Evolutionary conservation across 495 filamentous ascomycete genomes (phyloP).

Genomic region (Xanthoparmelia taractica): DNA sequence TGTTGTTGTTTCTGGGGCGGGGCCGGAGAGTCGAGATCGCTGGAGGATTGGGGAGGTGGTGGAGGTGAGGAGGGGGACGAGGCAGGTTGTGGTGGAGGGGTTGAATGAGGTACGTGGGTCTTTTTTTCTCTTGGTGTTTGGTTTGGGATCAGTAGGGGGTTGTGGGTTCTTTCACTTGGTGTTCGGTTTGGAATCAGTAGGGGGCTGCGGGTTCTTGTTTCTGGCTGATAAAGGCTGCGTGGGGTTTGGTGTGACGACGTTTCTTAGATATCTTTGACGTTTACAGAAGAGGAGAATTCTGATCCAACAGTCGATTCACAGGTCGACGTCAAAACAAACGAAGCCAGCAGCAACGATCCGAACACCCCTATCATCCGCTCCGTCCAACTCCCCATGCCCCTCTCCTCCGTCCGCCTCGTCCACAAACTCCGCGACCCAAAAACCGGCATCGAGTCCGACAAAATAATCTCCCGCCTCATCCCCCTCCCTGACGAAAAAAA

Average conservation of each 20-base stretch:
- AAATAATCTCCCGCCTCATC: conserved; percentile 57
- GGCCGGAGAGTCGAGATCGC: conserved; percentile 58
- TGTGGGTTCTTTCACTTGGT: not conserved
- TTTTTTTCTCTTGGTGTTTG: not conserved
- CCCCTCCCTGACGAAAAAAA: conserved; percentile 32
- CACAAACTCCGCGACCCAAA: conserved; percentile 57
- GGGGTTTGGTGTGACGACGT: not conserved
- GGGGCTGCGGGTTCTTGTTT: not conserved
- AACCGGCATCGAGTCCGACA: conserved; percentile 57
- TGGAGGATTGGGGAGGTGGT: conserved; percentile 68
- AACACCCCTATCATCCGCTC: conserved; percentile 43
- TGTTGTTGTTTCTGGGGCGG: conserved; percentile 18
- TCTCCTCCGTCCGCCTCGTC: conserved; percentile 72
- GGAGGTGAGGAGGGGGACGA: conserved; percentile 47
- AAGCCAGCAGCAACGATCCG: too few relatives aligned
- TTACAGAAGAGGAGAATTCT: not conserved
- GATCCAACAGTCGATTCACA: conserved; percentile 23
- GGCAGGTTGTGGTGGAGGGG: conserved; percentile 54
- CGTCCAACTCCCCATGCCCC: conserved; percentile 47
- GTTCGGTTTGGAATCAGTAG: not conserved
- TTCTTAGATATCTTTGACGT: not conserved
- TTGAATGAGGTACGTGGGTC: conserved; percentile 55
- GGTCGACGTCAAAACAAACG: conserved; percentile 50
- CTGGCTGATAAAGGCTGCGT: not conserved
- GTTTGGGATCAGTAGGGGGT: not conserved